Base-by-base conservation (phyloP, 1,284 basidiomycete genomes). In the Bondarzewia mesenterica region DNA sequence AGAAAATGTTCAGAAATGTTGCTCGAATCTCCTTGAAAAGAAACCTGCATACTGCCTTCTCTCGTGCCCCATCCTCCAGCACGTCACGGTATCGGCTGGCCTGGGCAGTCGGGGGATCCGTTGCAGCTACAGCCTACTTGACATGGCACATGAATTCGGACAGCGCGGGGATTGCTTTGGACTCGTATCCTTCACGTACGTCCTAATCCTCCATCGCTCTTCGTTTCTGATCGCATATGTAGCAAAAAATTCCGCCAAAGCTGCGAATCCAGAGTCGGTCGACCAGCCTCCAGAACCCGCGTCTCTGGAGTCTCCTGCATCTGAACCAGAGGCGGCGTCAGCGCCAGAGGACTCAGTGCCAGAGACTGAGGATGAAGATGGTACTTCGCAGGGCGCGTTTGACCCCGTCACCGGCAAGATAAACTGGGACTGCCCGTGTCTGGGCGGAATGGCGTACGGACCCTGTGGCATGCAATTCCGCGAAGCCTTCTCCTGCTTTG, bases 391-490 rank as follows among this genome's bases (percentile, higher is more conserved):
- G 64, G 68, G 79, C 49, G 85, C 85, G 15, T 89, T 72, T 75
- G 89, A 99, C 69, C 93, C 94, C 18, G 91, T 83, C 56, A 99
- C 95, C 1, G 95, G 95, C 44, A 92, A 96, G 74, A 95, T 97
- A 62, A 97, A 97, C 71, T 97, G 93, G 93, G 93, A 95, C 64
- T 97, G 93, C 64, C 91, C 93, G 2, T 99, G 95, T 65, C 81
- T 99, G 10, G 95, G 95, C 22, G 96, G 95, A 48, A 98, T 99
- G 96, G 94, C 96, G 2, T 77, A 97, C 60, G 96, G 96, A 5
- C 93, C 94, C 2, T 99, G 95, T 62, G 95, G 95, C 10, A 77
- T 81, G 54, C 78, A 98, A 60, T 99, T 99, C 75, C 86, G 90
- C 58, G 88, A 86, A 53, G 95, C 96, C 0, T 99, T 99, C 72